Base-by-base conservation (phyloP, 2,329 filamentous ascomycete species). In the Elsinoe necatrix region DNA sequence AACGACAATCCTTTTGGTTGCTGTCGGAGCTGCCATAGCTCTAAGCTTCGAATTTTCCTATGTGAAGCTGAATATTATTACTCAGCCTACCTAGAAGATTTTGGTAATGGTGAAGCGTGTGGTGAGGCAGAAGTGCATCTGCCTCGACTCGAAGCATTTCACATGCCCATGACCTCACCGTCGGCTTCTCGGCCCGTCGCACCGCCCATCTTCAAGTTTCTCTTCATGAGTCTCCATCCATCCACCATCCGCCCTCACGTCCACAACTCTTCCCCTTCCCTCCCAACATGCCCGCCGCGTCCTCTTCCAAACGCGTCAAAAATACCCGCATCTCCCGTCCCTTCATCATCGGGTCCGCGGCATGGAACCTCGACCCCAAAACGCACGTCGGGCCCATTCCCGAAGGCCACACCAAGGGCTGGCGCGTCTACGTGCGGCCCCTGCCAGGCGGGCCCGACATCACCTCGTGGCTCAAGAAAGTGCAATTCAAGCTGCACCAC, bases 401-500 rank as follows among this genome's bases (percentile, higher is more conserved):
- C 21, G 80, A 88, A 60, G 91, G 95, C 71, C 93, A 98, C 76
- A 97, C 92, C 29, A 95, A 97, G 76, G 89, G 87, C 61, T 98
- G 93, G 93, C 85, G 87, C 66, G 89, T 97, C 61, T 97, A 95
- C 71, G 89, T 98, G 58, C 87, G 87, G 68, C 89, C 91, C 47
- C 79, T 95, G 55, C 89, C 95, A 65, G 88, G 89, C 69, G 87
- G 89, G 59, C 76, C 76, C 0, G 89, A 95, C 68, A 86, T 97
- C 63, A 90, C 88, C 25, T 93, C 95, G 72, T 98, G 93, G 90
- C 80, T 97, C 63, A 89, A 92, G 58, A 92, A 95, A 66, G 92
- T 98, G 1, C 91, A 96, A 70, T 98, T 98, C 75, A 97, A 97
- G 72, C 82, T 98, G 14, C 92, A 96, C 77, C 91, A 97, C 72